Evolutionary conservation across 2,329 filamentous ascomycete genomes (phyloP), one percentile per base, ranked within the genome.

Genomic region (Alternaria consortialis): DNA sequence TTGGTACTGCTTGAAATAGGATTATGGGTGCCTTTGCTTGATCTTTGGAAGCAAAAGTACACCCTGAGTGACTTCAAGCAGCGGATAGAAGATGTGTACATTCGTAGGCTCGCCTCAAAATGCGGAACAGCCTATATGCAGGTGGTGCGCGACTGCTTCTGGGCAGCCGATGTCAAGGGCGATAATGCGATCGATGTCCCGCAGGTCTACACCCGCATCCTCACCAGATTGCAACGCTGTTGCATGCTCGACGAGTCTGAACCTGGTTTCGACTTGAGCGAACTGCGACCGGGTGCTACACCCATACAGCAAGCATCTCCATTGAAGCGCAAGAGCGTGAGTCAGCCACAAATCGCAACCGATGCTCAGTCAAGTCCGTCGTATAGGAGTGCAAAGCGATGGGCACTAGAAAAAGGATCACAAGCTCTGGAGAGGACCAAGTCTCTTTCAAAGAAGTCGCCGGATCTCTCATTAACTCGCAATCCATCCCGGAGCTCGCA

Each of bases 51-150:
- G 27, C 80, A 86, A 0, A 86, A 89, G 62, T 86, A 89, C 29
- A 84, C 87, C 0, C 79, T 86, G 20, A 78, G 81, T 17, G 86
- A 88, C 76, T 90, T 90, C 79, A 88, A 88, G 72, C 81, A 86
- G 51, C 81, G 87, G 37, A 81, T 90, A n/a, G 86, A 89, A 72
- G 86, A 85, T 66, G 82, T 88, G 1, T 90, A 88, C 69, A 83
- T 91, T 3, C 84, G 88, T 1, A 86, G 87, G 64, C 80, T 93
- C 2, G 85, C 88, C 0, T 86, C 87, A 4, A 87, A 87, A 72
- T 93, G 91, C 67, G 91, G 91, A 13, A 90, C 87, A 7, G 83
- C 91, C 0, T 94, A 93, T 76, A 90, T 88, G 85, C 90, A 89
- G 71, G 91, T 90, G 0, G 90, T 92, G 2, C 86, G 91, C 72